A percentile compares a stretch with the other conserved stretches of the same genome.
Evolutionary conservation across 306 rosid species (phyloP).

Genomic region (Rosa persica): DNA sequence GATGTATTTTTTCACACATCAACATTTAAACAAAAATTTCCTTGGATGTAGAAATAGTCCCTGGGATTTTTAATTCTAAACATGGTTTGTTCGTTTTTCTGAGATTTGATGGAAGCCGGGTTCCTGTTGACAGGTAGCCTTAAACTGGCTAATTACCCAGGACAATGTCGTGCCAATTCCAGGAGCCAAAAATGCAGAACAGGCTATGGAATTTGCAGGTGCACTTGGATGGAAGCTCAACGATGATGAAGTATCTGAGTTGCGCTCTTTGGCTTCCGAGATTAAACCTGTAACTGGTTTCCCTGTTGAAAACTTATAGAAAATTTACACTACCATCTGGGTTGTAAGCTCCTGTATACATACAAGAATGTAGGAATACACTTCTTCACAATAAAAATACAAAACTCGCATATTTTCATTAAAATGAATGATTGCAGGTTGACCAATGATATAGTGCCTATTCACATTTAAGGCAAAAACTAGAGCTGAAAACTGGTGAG

Average conservation of each 20-base stretch:
- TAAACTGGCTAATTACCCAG: conserved; percentile 84
- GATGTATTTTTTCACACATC: not conserved
- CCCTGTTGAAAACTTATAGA: conserved; percentile 78
- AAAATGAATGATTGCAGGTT: not conserved
- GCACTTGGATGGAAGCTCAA: conserved; percentile 83
- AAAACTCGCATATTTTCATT: not conserved
- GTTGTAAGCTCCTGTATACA: not conserved
- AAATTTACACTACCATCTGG: not conserved
- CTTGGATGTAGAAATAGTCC: too few species aligned
- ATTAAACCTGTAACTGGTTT: conserved; percentile 65
- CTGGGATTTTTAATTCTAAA: not conserved
- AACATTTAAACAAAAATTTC: not conserved
- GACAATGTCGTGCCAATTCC: conserved; percentile 93
- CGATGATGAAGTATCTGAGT: conserved; percentile 61
- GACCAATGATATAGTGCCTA: not conserved
- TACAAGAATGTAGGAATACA: not conserved
- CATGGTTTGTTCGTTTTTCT: not conserved
- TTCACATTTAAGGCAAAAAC: not conserved
- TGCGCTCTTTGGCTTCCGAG: conserved; percentile 69
- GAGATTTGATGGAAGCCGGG: not conserved
- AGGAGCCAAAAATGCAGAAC: conserved; percentile 85
- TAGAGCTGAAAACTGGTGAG: not conserved
- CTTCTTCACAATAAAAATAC: not conserved
- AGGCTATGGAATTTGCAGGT: conserved; percentile 75
- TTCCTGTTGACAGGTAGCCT: conserved; percentile 53